Conservation (phyloP, 208 protist species). For the Wallacemonas rigidus region DNA sequence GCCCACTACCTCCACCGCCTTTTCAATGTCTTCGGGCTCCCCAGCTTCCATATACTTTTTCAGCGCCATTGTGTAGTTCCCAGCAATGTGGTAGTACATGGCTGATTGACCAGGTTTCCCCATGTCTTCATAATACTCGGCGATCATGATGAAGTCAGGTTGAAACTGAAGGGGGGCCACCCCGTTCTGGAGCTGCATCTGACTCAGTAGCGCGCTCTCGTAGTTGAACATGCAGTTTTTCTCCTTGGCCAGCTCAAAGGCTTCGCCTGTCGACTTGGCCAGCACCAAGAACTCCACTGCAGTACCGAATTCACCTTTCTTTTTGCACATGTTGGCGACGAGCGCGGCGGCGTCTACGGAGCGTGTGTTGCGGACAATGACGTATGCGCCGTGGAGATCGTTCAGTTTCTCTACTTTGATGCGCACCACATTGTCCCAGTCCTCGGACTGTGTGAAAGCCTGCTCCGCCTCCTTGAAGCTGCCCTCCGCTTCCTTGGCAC, state of each 20-base stretch:
- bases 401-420: slow-evolving; percentile 94
- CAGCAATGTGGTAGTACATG: slow-evolving; percentile 92
- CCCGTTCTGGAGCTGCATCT: slow-evolving; percentile 86
- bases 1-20: slow-evolving; percentile 93
- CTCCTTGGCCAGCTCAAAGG: slow-evolving; percentile 93
- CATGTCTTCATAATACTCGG: slow-evolving; percentile 92
- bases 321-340: slow-evolving; percentile 92
- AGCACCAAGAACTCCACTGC: slow-evolving; percentile 97
- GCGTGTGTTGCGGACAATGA: slow-evolving; percentile 93
- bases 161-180: slow-evolving; percentile 69
- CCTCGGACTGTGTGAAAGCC: slow-evolving; percentile 93
- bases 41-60: slow-evolving; percentile 91
- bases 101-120: slow-evolving; percentile 82
- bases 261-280: slow-evolving; percentile 90
- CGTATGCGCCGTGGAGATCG: slow-evolving; percentile 94
- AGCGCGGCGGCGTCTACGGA: slow-evolving; percentile 91
- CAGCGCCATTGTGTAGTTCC: slow-evolving; percentile 89
- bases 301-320: slow-evolving; percentile 74
- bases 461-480: slow-evolving; percentile 91
- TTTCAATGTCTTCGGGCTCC: slow-evolving; percentile 88
- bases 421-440: slow-evolving; percentile 96
- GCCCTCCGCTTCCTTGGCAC: slow-evolving; percentile 88
- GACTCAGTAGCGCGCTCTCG: slow-evolving; percentile 74
- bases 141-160: slow-evolving; percentile 87
- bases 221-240: slow-evolving; percentile 87